Evolutionary conservation across 768 basidiomycete genomes (phyloP), one percentile per base, ranked within the genome.

Genomic region (Punctularia strigosozonata): DNA sequence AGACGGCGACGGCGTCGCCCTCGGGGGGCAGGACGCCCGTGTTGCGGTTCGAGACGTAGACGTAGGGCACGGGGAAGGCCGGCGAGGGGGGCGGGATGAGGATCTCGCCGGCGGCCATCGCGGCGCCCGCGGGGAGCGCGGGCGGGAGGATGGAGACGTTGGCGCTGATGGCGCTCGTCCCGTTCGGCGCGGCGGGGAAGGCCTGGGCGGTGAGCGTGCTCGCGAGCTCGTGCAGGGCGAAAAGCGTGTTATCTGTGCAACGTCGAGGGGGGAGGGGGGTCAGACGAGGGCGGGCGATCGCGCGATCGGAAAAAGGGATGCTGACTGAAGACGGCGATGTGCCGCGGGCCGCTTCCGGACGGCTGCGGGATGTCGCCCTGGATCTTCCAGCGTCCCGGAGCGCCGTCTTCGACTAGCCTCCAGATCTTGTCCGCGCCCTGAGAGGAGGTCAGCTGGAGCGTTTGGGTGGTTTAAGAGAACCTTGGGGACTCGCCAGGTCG

Each of bases 41-140:
- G 55, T 82, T 80, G 30, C 80, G 67, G 58, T 83, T 83, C 4
- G 80, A 80, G 15, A 64, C 67, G 56, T 82, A 84, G 46, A 82
- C 69, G 46, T 71, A 75, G 0, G 70, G 63, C 3, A 46, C 60
- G 0, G 66, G 68, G 61, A 75, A 82, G 17, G 50, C 48, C 3
- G 40, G 19, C 1, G 66, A 66, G 1, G 67, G 60, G 12, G 62
- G 44, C 0, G 80, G 72, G 43, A 80, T 70, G 32, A 81, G 66
- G 46, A 83, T 70, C 47, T 82, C 80, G 6, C 63, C 79, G 1
- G 70, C 78, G 7, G 69, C 50, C 50, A 68, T 77, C 43, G 49
- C 39, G 24, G 67, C 47, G 45, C 55, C 42, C 45, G 63, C 34
- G 20, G 65, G 59, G 55, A 55, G 50, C 54, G 63, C 55, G 0